Evolutionary conservation across 495 filamentous ascomycete genomes (phyloP), one percentile per base, ranked within the genome.

Genomic region (Xeromyces bisporus): DNA sequence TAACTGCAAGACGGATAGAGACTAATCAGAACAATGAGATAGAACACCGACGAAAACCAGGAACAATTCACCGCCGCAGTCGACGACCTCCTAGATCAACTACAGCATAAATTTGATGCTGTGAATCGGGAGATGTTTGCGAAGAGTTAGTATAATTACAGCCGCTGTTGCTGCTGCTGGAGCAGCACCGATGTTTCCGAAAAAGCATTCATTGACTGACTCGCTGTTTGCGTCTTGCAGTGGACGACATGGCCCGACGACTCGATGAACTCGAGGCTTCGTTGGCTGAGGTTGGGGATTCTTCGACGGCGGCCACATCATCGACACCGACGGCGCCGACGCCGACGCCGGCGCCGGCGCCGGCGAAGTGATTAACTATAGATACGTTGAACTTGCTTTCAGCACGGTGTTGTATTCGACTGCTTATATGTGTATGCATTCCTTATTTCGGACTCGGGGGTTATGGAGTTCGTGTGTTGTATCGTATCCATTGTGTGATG

Each of bases 221-320:
- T 16, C 15, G 23, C 21, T 7, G 12, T 13, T 32, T n/a, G 30
- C 15, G 20, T 6, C 20, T 28, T 34, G n/a, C 39, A 93, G 85
- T 96, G 75, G 87, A 96, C 43, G 89, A 93, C 33, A 94, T 96
- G 87, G 76, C 82, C 8, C 66, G 76, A 36, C 77, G 87, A 11
- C 56, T 96, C 3, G 87, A 96, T 48, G 80, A 77, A 29, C 69
- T 96, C 20, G 87, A 96, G 52, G 64, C 77, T 25, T 75, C 76
- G 23, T 37, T 61, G 20, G 44, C 39, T 12, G 34, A 44, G 17
- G 26, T 24, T 26, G 23, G 23, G 13, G 44, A 44, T 11, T 15
- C 48, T 26, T 33, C 37, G n/a, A 28, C 27, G 17, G 35, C 40
- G 4, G 26, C 40, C 7, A 31, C 42, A 7, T 5, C n/a, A 27